phyloP scores from a whole-genome alignment of 2,329 filamentous ascomycete species.

The Epichloe uncinata region DNA sequence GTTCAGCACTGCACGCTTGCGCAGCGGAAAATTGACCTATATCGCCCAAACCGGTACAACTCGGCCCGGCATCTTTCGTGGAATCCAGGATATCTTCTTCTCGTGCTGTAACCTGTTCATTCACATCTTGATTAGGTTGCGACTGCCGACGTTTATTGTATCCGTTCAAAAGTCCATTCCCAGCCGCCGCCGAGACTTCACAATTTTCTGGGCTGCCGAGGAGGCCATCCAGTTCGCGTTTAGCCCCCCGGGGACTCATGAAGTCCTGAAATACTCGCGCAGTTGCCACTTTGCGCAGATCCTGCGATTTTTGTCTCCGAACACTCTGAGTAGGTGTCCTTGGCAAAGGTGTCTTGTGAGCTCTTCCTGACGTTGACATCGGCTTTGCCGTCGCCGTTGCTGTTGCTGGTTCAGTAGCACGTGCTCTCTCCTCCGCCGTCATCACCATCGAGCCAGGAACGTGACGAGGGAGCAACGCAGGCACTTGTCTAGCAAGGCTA shows the following conservation, averaged over 20 bases:
- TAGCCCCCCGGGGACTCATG: neutral
- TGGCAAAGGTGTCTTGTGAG: neutral
- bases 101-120: neutral
- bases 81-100: neutral
- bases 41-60: no score
- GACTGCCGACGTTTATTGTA: neutral
- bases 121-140: neutral
- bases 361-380: neutral
- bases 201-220: neutral
- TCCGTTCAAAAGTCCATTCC: neutral
- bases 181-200: neutral
- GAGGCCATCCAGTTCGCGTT: neutral
- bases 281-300: neutral
- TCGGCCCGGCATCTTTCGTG: neutral
- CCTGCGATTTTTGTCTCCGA: neutral
- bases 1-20: neutral
- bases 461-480: slow-evolving; percentile 1
- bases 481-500: slow-evolving; percentile 1
- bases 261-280: neutral
- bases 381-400: neutral
- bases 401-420: neutral
- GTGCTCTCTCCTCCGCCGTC: slow-evolving; percentile 1
- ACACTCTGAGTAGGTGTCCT: neutral
- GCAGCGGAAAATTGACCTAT: neutral
- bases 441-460: slow-evolving; percentile 1